These are phyloP conservation scores for Colletotrichum sp. DNA, from an alignment of 2,329 filamentous ascomycete species.

Conservation along the genomic window DNA sequence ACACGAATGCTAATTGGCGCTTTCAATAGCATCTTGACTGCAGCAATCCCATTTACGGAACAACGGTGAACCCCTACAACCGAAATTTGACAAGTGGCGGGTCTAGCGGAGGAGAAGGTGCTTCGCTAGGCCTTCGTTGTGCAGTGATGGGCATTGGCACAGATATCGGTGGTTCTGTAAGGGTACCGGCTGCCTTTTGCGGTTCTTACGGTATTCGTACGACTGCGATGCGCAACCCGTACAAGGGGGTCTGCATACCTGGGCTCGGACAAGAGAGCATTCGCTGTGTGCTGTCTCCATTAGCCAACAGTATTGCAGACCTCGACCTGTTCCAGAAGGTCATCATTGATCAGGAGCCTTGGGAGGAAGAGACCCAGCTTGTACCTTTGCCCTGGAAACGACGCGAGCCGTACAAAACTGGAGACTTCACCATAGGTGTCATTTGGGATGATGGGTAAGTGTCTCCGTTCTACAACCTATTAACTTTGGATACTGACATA, in stretches of 20 bases:
- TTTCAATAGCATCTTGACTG: slow-evolving; percentile 27
- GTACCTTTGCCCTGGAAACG: slow-evolving; percentile 45
- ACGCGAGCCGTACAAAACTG: slow-evolving; percentile 5
- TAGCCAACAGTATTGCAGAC: slow-evolving; percentile 33
- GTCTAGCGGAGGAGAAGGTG: slow-evolving; percentile 48
- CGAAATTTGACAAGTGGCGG: slow-evolving; percentile 42
- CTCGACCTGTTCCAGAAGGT: slow-evolving; percentile 41
- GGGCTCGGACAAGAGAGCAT: slow-evolving; percentile 39
- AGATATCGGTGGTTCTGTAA: slow-evolving; percentile 52
- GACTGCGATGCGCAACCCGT: slow-evolving; percentile 35
- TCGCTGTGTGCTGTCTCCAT: slow-evolving; percentile 25
- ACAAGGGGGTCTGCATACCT: slow-evolving; percentile 30
- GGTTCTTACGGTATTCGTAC: slow-evolving; percentile 48
- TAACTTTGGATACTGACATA: neutral
- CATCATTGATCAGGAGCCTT: slow-evolving; percentile 42
- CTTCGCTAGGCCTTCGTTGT: slow-evolving; percentile 43
- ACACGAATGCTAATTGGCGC: rapidly evolving
- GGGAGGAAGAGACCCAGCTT: slow-evolving; percentile 43
- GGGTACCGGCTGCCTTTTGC: slow-evolving; percentile 47
- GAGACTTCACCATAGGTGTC: slow-evolving; percentile 22
- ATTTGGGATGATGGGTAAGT: slow-evolving; percentile 27
- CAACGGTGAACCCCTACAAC: slow-evolving; percentile 44
- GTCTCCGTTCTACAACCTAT: neutral
- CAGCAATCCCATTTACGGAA: slow-evolving; percentile 43
- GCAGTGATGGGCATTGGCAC: slow-evolving; percentile 47